Evolutionary conservation across 352 stramenopile species (phyloP), one percentile per base, ranked within the genome.

Genomic region (Globisporangium abappressorium): DNA sequence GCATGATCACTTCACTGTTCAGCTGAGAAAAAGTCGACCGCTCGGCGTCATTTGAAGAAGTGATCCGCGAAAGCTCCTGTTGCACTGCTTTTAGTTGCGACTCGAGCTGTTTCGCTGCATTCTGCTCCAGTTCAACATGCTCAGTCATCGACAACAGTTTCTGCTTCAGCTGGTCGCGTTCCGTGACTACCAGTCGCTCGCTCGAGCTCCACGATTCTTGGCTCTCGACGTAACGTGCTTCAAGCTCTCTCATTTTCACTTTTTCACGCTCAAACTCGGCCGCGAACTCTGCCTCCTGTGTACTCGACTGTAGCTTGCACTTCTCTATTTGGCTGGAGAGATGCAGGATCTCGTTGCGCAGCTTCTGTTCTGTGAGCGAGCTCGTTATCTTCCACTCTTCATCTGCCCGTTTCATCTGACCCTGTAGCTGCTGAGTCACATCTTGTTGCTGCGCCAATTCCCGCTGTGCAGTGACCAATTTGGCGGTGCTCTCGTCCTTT

Each of bases 291-390:
- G 47, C 49, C 36, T 80, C 64, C 41, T 90, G 80, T 5, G 80
- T 73, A 33, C 68, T 64, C 1, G 70, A 71, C 38, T 74, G 46
- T 1, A 87, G 43, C 30, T 80, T 87, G 47, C 73, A 88, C 41
- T 75, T 86, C 26, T 86, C 79, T 14, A 82, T 46, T 51, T 89
- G 75, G 26, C 72, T 84, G n/a, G 75, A 81, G 9, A 90, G 69
- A n/a, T 90, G 75, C 61, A 86, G 49, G 53, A 85, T 81, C 66
- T 92, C 84, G 30, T 90, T 89, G 4, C 82, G 79, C 46, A 90
- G 64, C 56, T 87, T 89, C 46, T 90, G 80, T 34, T 92, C 84
- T 1, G 77, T 80, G n/a, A 90, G 57, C 24, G 71, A 66, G 18
- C 71, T 78, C 5, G 70, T 41, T 26, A 77, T 41, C 24, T 68